Conservation (phyloP, 2,329 filamentous ascomycete genomes). For the Arthrinium puccinioides region DNA sequence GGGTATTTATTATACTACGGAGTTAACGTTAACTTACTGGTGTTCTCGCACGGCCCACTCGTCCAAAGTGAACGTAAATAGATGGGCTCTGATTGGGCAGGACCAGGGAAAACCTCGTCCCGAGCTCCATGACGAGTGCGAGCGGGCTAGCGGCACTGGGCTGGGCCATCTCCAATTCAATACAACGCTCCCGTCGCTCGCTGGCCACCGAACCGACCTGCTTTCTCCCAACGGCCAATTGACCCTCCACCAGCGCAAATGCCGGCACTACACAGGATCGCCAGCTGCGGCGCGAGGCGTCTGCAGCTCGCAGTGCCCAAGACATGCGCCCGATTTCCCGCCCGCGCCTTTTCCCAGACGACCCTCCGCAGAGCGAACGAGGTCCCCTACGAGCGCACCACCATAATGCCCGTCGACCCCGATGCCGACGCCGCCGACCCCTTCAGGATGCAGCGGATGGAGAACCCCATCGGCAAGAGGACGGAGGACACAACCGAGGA, state of each 20-base stretch:
- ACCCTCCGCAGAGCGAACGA: constrained; percentile 56
- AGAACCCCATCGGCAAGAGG: constrained; percentile 34
- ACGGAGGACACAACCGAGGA: constrained; percentile 41
- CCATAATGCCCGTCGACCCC: constrained; percentile 57
- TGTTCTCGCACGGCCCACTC: too few relatives aligned
- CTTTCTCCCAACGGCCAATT: constrained; percentile 18
- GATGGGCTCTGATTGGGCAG: background rate
- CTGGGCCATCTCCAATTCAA: too few relatives aligned
- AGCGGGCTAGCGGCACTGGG: too few relatives aligned
- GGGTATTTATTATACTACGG: too few relatives aligned
- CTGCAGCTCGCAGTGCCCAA: constrained; percentile 31
- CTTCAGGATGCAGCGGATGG: constrained; percentile 37
- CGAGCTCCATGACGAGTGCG: constrained; percentile 3
- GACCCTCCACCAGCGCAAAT: constrained; percentile 38
- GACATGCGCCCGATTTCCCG: constrained; percentile 14
- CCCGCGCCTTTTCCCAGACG: constrained; percentile 59
- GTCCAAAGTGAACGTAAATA: background rate
- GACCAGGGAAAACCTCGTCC: constrained; percentile 1
- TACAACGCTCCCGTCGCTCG: too few relatives aligned
- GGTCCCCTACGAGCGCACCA: constrained; percentile 47
- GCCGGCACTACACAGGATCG: constrained; percentile 67
- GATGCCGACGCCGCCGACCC: constrained; percentile 42
- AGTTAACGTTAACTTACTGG: too few relatives aligned
- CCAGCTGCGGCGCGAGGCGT: constrained; percentile 63
- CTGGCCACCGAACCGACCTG: too few relatives aligned